These are phyloP conservation scores for Urostyla sp. DNA, from an alignment of 73 alveolate species.

Conservation along the genomic window DNA sequence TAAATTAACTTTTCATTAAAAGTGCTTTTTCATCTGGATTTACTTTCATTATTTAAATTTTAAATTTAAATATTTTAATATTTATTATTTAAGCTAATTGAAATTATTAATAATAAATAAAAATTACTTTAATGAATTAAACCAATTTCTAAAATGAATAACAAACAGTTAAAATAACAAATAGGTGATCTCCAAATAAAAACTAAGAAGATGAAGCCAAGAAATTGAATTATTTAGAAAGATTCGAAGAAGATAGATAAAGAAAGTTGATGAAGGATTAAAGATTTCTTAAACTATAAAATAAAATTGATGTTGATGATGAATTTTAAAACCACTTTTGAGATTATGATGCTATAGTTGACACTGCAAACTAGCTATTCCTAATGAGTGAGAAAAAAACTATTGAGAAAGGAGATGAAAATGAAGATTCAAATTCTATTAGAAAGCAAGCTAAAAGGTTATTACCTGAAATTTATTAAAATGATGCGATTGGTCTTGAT, in stretches of 20 bases:
- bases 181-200: no score
- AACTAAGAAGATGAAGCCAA: no score
- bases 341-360: slow-evolving; percentile 26
- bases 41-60: slow-evolving; percentile 39
- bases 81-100: neutral
- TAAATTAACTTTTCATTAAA: neutral
- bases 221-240: neutral
- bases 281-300: slow-evolving; percentile 5
- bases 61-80: neutral
- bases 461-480: neutral
- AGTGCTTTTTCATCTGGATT: slow-evolving; percentile 42
- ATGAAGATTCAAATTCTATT: no score
- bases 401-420: neutral
- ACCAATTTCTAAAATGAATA: neutral
- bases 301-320: slow-evolving; percentile 9
- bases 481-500: neutral
- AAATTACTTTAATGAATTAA: slow-evolving; percentile 1
- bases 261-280: neutral
- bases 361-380: slow-evolving; percentile 18
- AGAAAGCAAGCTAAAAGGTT: neutral
- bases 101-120: neutral
- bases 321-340: slow-evolving; percentile 8
- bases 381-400: neutral
- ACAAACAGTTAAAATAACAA: no score
- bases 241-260: slow-evolving; percentile 2